These are phyloP conservation scores for Scheffersomyces quercinus DNA, from an alignment of 1,139 yeast species.

Conservation along the genomic window DNA sequence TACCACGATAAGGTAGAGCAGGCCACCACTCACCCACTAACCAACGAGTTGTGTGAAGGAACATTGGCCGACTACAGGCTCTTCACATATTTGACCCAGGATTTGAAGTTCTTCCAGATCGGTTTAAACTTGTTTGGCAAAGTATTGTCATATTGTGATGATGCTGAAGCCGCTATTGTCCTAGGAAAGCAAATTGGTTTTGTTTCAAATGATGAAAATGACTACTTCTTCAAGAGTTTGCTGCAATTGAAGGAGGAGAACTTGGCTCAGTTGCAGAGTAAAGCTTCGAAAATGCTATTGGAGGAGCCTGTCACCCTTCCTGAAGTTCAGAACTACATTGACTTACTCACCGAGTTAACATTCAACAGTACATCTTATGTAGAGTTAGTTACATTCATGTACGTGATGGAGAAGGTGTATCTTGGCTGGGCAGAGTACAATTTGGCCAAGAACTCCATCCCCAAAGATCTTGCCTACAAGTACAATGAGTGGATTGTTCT, in stretches of 20 bases:
- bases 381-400: slow-evolving; percentile 46
- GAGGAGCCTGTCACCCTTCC: slow-evolving; percentile 21
- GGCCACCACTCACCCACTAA: slow-evolving; percentile 44
- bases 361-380: slow-evolving; percentile 33
- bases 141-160: slow-evolving; percentile 45
- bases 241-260: slow-evolving; percentile 22
- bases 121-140: slow-evolving; percentile 47
- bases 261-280: slow-evolving; percentile 9
- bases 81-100: slow-evolving; percentile 50
- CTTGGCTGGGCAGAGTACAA: slow-evolving; percentile 51
- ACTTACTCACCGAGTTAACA: slow-evolving; percentile 31
- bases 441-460: slow-evolving; percentile 16
- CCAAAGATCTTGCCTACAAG: slow-evolving; percentile 39
- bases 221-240: slow-evolving; percentile 42
- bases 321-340: slow-evolving; percentile 40
- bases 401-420: slow-evolving; percentile 52
- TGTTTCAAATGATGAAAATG: slow-evolving; percentile 48
- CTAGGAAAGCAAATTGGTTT: slow-evolving; percentile 55
- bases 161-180: slow-evolving; percentile 31
- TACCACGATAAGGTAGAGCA: slow-evolving; percentile 20
- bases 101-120: slow-evolving; percentile 45
- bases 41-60: slow-evolving; percentile 49
- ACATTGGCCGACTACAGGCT: slow-evolving; percentile 41
- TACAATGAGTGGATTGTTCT: slow-evolving; percentile 52
- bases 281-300: slow-evolving; percentile 21